Percentiles rank a stretch among this genome's conserved stretches.
Evolutionary conservation across 169 alveolate species (phyloP).

Genomic region (Amoebophrya sp.): DNA sequence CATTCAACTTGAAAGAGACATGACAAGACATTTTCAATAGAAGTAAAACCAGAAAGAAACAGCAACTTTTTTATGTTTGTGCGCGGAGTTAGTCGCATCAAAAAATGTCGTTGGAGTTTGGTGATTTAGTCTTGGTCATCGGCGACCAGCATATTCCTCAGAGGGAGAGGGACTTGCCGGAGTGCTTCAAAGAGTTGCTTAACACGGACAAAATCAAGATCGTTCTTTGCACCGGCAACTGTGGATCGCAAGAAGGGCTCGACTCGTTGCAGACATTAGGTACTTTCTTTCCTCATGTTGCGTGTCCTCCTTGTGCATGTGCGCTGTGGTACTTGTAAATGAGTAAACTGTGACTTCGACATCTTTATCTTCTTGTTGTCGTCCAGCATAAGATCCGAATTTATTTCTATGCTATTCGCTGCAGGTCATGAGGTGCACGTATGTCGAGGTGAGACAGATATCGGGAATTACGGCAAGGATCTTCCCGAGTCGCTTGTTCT

Average conservation of each 20-base stretch:
- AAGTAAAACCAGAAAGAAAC: too few species aligned
- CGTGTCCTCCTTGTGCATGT: too few species aligned
- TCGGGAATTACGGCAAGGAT: neutral
- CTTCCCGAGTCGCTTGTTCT: neutral
- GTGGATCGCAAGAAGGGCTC: neutral
- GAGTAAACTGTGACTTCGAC: too few species aligned
- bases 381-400: too few species aligned
- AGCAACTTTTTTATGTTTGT: too few species aligned
- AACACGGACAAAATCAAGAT: constrained; percentile 7
- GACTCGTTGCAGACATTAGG: neutral
- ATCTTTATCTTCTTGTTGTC: too few species aligned
- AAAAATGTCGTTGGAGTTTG: neutral
- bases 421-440: neutral
- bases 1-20: too few species aligned
- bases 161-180: neutral
- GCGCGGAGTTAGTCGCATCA: too few species aligned
- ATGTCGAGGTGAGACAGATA: neutral
- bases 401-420: neutral
- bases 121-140: neutral
- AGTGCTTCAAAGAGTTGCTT: neutral
- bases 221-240: constrained; percentile 11
- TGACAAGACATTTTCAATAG: too few species aligned
- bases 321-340: too few species aligned
- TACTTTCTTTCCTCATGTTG: too few species aligned
- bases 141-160: neutral